Evolutionary conservation across 257 asterid genomes (phyloP).

Genomic region (Forsythia suspensa): DNA sequence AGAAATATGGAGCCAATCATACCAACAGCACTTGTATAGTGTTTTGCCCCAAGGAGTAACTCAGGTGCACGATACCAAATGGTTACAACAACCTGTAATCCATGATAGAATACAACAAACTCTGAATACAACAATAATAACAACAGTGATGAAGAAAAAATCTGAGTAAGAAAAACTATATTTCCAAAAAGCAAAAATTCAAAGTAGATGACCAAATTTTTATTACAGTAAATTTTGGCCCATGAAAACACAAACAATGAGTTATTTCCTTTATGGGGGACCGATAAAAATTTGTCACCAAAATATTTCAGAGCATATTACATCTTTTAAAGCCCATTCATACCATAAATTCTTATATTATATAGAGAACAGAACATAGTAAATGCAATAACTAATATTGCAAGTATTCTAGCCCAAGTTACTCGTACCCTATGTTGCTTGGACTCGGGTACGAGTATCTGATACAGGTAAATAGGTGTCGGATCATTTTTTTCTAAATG

Average conservation of each 20-base stretch:
- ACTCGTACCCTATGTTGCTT: no score
- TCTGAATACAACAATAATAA: conserved; percentile 6
- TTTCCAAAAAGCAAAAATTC: not conserved
- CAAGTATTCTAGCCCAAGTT: not conserved
- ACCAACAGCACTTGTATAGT: conserved; percentile 99
- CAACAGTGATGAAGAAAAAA: not conserved
- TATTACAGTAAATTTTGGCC: not conserved
- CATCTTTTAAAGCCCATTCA: not conserved
- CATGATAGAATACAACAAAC: conserved; percentile 19
- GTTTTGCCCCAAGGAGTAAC: conserved; percentile 94
- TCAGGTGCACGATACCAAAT: conserved; percentile 99
- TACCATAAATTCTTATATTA: not conserved
- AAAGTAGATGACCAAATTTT: not conserved
- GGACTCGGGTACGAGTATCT: no score
- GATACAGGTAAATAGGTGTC: no score
- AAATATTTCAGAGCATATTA: not conserved
- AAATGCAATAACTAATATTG: not conserved
- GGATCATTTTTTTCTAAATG: no score
- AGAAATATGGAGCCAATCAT: conserved; percentile 26
- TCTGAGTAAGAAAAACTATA: not conserved
- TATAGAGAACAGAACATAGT: not conserved
- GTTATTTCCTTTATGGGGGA: not conserved
- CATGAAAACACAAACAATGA: not conserved
- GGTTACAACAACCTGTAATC: conserved; percentile 90
- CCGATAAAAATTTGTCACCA: not conserved